Evolutionary conservation across 2,329 filamentous ascomycete species (phyloP), one percentile per base, ranked within the genome.

Genomic region (Sporothrix schenckii): DNA sequence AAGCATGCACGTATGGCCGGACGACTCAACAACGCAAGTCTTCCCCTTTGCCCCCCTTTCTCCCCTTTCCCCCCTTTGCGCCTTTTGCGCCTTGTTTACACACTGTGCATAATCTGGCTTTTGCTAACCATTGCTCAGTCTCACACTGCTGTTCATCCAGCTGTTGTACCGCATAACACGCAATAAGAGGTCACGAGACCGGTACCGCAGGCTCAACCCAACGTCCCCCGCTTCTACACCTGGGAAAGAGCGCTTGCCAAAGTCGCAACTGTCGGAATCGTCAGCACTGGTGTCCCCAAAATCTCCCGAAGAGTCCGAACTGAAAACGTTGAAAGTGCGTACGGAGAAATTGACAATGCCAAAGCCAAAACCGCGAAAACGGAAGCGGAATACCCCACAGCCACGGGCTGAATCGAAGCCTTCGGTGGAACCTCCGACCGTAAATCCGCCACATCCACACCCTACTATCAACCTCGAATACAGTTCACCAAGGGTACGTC

Each of bases 81-180:
- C 1, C 24, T 24, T 24, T 2, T 24, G 24, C 24, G 24, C 24
- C 24, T n/a, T 34, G 24, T 21, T 9, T 60, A 3, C 54, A 58
- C 54, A 44, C 11, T 3, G 30, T 41, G 54, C 34, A 9, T 11
- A 7, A 1, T 21, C 19, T 10, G 10, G 7, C n/a, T 41, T n/a
- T 21, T 6, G 30, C 54, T 58, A 41, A 58, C 30, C 19, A n/a
- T 21, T 13, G 41, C 3, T 13, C 41, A 58, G 54, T 19, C 68
- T 74, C 47, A 65, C 58, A 1, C 69, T 74, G 7, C 16, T 70
- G 6, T 72, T 74, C 41, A 67, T 72, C 19, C 69, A 73, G 66
- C 70, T 74, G 14, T 60, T 74, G 4, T 74, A 73, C 72, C 63
- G 47, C 4, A 39, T 74, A 44, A 56, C 47, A 14, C 71, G 73